Evolutionary conservation across 352 stramenopile species (phyloP).

Genomic region (Pythium pyrilobum): DNA sequence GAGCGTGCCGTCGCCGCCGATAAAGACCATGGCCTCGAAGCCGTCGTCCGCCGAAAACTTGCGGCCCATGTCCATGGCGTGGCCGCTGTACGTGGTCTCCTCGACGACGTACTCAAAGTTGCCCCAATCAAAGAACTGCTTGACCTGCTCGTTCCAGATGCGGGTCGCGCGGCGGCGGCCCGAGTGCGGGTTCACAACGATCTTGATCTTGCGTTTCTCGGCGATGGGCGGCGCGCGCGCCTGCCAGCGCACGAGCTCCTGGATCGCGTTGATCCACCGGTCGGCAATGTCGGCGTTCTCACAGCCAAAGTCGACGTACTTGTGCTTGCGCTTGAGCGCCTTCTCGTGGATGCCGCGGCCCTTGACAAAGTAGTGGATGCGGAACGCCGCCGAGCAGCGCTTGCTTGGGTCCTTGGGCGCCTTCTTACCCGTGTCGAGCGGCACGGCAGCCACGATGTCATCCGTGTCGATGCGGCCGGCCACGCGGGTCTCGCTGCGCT

Average conservation of each 20-base stretch:
- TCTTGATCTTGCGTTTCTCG: conserved; percentile 71
- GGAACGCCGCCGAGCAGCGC: conserved; percentile 26
- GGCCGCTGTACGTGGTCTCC: conserved; percentile 65
- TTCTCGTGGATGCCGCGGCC: conserved; percentile 52
- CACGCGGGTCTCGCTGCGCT: conserved; percentile 25
- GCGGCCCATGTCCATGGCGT: conserved; percentile 73
- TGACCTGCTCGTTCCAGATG: conserved; percentile 72
- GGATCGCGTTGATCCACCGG: conserved; percentile 59
- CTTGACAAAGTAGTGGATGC: conserved; percentile 76
- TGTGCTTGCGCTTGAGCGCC: conserved; percentile 46
- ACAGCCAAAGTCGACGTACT: conserved; percentile 47
- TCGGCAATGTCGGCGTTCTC: conserved; percentile 25
- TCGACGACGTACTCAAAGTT: conserved; percentile 76
- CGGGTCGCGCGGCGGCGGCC: conserved; percentile 51
- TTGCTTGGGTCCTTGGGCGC: conserved; percentile 20
- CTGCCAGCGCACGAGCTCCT: conserved; percentile 81
- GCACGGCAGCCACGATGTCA: conserved; percentile 66
- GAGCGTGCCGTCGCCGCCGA: conserved; percentile 69
- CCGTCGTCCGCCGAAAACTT: conserved; percentile 68
- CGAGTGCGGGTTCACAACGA: conserved; percentile 81
- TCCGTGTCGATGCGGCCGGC: conserved; percentile 56
- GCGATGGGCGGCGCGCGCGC: conserved; percentile 57
- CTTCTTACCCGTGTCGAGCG: conserved; percentile 7
- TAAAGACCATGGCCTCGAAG: conserved; percentile 76
- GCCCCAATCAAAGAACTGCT: conserved; percentile 70